These are phyloP conservation scores for Lipomyces orientalis DNA, from an alignment of 805 yeast genomes.

Conservation along the genomic window DNA sequence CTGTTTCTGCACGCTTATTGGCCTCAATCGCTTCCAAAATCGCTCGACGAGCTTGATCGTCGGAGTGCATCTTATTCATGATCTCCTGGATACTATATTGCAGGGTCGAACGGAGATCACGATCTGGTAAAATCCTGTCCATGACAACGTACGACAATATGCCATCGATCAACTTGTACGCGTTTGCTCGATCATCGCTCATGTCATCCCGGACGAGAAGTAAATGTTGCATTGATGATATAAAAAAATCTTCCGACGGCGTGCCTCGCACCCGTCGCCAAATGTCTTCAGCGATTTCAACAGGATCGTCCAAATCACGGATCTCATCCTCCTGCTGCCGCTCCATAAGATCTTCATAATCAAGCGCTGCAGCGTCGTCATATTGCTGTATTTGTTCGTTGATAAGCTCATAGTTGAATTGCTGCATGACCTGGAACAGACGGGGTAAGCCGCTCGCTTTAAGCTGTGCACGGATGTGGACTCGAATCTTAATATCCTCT, in stretches of 20 bases:
- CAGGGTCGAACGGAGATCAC: constrained; percentile 41
- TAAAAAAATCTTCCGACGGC: constrained; percentile 62
- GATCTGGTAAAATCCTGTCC: constrained; percentile 51
- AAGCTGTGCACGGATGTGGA: constrained; percentile 64
- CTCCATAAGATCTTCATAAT: constrained; percentile 54
- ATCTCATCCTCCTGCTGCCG: constrained; percentile 52
- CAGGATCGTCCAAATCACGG: constrained; percentile 71
- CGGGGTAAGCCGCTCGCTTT: constrained; percentile 61
- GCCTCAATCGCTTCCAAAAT: constrained; percentile 60
- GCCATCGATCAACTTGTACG: constrained; percentile 67
- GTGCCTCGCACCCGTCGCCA: constrained; percentile 64
- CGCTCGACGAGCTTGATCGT: constrained; percentile 83
- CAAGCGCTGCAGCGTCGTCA: constrained; percentile 60
- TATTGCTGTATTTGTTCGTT: constrained; percentile 70
- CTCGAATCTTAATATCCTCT: constrained; percentile 49
- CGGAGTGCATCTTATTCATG: constrained; percentile 75
- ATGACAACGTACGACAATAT: constrained; percentile 65
- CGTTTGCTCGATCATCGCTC: constrained; percentile 52
- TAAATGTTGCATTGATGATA: constrained; percentile 70
- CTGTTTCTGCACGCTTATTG: constrained; percentile 59
- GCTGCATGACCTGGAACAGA: constrained; percentile 58
- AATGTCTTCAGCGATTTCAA: constrained; percentile 65
- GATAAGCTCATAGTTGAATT: constrained; percentile 62
- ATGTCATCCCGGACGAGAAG: constrained; percentile 53
- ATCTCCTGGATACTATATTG: constrained; percentile 45